Conservation (phyloP, 306 rosid species). For the Prunus dulcis region DNA sequence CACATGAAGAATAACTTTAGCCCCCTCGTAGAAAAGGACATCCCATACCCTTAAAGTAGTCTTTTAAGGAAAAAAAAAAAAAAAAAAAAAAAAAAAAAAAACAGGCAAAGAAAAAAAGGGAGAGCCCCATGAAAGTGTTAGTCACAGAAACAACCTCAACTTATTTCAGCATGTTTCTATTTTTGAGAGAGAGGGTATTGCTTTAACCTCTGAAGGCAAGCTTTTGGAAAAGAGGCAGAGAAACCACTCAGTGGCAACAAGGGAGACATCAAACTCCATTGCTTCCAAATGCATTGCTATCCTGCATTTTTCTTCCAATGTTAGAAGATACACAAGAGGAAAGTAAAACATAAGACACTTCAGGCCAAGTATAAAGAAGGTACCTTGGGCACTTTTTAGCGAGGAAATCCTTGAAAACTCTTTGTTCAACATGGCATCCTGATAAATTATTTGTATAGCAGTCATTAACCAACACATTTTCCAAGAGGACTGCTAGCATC, state of each 20-base stretch:
- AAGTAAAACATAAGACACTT: not conserved
- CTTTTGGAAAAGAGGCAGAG: slow-evolving; percentile 94
- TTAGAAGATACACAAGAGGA: slow-evolving; percentile 24
- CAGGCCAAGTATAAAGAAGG: slow-evolving; percentile 3
- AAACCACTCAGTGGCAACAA: slow-evolving; percentile 98
- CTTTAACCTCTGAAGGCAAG: slow-evolving; percentile 86
- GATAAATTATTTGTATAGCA: slow-evolving; percentile 94
- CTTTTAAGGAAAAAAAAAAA: slow-evolving; percentile 25
- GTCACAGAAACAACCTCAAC: slow-evolving; percentile 11
- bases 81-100: not conserved
- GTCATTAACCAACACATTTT: slow-evolving; percentile 86
- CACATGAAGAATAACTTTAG: slow-evolving; percentile 82
- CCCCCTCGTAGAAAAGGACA: slow-evolving; percentile 93
- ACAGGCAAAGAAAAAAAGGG: not conserved
- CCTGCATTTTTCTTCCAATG: slow-evolving; percentile 55
- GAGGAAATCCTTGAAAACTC: slow-evolving; percentile 90
- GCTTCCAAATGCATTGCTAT: slow-evolving; percentile 78
- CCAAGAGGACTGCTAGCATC: slow-evolving; percentile 97
- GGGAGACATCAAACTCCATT: slow-evolving; percentile 91
- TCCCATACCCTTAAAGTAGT: slow-evolving; percentile 98
- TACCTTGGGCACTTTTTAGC: slow-evolving; percentile 88
- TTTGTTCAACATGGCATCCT: slow-evolving; percentile 98
- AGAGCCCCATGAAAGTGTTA: slow-evolving; percentile 19
- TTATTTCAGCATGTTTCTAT: slow-evolving; percentile 8
- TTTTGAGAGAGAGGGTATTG: slow-evolving; percentile 1